These are phyloP conservation scores for Proliferodiscus dingleyae DNA, from an alignment of 2,329 filamentous ascomycete genomes.

Conservation along the genomic window DNA sequence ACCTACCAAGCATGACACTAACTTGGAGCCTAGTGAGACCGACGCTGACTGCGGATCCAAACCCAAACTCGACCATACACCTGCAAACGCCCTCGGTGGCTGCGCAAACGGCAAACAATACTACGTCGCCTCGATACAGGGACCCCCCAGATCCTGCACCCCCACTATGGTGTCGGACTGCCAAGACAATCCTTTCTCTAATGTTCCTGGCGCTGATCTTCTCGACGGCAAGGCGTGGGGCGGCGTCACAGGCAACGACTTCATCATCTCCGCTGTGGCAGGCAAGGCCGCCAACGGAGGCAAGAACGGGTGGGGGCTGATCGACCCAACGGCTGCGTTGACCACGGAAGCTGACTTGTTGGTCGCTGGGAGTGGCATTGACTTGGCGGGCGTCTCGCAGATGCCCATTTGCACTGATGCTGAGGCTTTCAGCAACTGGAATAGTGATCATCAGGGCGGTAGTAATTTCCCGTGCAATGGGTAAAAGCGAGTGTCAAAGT, in stretches of 20 bases:
- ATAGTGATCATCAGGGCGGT: not conserved
- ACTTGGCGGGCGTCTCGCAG: not conserved
- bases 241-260: constrained; percentile 23
- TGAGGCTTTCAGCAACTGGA: not conserved
- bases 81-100: not conserved
- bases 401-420: not conserved
- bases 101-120: not conserved
- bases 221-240: constrained; percentile 26
- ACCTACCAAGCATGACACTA: not conserved
- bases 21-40: not conserved
- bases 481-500: constrained; percentile 39
- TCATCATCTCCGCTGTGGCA: constrained; percentile 17
- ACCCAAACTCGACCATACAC: not conserved
- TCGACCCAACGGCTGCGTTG: not conserved
- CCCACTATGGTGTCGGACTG: not conserved
- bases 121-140: not conserved
- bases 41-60: not conserved
- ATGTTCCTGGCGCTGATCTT: constrained; percentile 22
- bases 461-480: not conserved
- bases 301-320: not conserved
- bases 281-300: not conserved
- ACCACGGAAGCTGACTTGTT: not conserved
- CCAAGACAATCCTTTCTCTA: not conserved
- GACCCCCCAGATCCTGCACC: not conserved
- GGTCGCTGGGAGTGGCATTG: not conserved